Evolutionary conservation across 208 protist genomes (phyloP).

Genomic region (Acanthamoeba lenticulata): DNA sequence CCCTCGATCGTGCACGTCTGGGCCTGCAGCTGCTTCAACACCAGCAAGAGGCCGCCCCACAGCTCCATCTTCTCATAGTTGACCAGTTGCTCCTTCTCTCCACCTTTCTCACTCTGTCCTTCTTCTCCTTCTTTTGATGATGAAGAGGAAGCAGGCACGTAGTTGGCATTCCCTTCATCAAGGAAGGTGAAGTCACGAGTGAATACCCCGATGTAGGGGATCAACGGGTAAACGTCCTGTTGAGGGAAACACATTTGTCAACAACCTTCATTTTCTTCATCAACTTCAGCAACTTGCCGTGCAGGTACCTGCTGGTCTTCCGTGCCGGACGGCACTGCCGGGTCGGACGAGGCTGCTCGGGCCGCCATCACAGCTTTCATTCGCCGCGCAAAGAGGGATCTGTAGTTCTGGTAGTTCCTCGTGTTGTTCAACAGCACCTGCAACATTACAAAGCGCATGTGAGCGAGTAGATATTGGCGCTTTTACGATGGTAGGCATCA

Average conservation of each 20-base stretch:
- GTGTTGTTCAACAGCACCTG: slow-evolving; percentile 5
- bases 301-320: too few relatives aligned
- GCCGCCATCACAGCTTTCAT: not conserved
- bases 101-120: not conserved
- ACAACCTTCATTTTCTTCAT: not conserved
- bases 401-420: slow-evolving; percentile 55
- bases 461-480: too few relatives aligned
- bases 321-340: too few relatives aligned
- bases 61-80: slow-evolving; percentile 68
- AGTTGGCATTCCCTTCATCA: slow-evolving; percentile 52
- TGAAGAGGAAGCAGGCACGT: not conserved
- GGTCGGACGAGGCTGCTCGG: not conserved
- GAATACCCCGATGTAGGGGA: slow-evolving; percentile 40
- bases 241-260: not conserved
- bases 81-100: not conserved
- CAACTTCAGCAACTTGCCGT: too few relatives aligned
- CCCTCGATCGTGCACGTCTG: slow-evolving; percentile 40
- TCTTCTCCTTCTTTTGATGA: not conserved
- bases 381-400: not conserved
- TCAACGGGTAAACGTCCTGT: not conserved
- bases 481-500: too few relatives aligned
- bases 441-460: not conserved
- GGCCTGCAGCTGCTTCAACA: slow-evolving; percentile 24
- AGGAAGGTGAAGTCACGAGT: slow-evolving; percentile 57
- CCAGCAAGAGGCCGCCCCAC: slow-evolving; percentile 7